A percentile compares a stretch with the other conserved stretches of the same genome.
phyloP scores from a whole-genome alignment of 2,329 filamentous ascomycete genomes.

The Claviceps capensis region DNA sequence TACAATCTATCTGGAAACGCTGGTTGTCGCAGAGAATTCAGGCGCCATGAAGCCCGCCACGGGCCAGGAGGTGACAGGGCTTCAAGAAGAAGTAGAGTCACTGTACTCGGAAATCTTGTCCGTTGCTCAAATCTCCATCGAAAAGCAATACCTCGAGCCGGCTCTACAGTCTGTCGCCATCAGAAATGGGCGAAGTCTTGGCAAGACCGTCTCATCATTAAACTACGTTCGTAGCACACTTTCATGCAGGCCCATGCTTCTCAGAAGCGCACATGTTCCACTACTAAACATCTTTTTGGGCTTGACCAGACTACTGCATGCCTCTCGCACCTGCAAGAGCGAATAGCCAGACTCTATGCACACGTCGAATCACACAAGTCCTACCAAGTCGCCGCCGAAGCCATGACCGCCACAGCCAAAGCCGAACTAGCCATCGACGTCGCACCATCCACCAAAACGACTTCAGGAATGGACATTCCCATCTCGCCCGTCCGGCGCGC shows the following conservation, averaged over 20 bases:
- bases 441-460: slow-evolving; percentile 10
- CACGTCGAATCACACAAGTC: slow-evolving; percentile 31
- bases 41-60: slow-evolving; percentile 15
- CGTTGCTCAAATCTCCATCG: slow-evolving; percentile 56
- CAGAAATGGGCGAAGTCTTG: slow-evolving; percentile 29
- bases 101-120: slow-evolving; percentile 56
- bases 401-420: slow-evolving; percentile 28
- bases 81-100: slow-evolving; percentile 54
- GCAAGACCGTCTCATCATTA: slow-evolving; percentile 31
- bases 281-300: slow-evolving; percentile 10
- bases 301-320: slow-evolving; percentile 34
- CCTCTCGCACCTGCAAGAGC: slow-evolving; percentile 35
- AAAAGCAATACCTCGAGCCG: slow-evolving; percentile 52
- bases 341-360: slow-evolving; percentile 26
- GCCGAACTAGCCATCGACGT: slow-evolving; percentile 25
- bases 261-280: too few species aligned
- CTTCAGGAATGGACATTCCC: slow-evolving; percentile 11
- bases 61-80: slow-evolving; percentile 29
- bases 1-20: slow-evolving; percentile 37
- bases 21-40: slow-evolving; percentile 18
- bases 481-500: slow-evolving; percentile 22
- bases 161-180: slow-evolving; percentile 33
- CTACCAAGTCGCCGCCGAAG: slow-evolving; percentile 26
- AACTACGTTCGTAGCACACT: slow-evolving; percentile 28
- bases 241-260: too few species aligned